Evolutionary conservation across 345 rosid species (phyloP), one percentile per base, ranked within the genome.

Genomic region (Melaleuca alternifolia): DNA sequence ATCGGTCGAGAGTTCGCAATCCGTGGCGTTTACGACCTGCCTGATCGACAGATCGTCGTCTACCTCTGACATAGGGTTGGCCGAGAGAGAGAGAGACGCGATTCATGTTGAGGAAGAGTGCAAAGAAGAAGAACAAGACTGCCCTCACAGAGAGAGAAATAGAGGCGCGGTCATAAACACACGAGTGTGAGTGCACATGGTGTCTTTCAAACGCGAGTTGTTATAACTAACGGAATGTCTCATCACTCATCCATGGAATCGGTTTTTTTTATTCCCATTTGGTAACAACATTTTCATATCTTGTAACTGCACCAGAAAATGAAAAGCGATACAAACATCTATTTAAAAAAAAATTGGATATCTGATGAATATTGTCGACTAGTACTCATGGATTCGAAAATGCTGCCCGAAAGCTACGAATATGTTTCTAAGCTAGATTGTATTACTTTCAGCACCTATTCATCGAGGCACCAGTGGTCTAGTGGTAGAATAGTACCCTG

Each of bases 31-130:
- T 24, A 94, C 93, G 44, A 97, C 98, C 87, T 94, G 98, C 85
- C 93, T 85, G 94, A 97, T 97, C 90, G 95, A 77, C 53, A 90
- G 87, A 85, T 94, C 98, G 53, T 87, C 92, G 41, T 76, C 89
- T 20, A 51, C 90, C 0, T 57, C 62, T 11, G 62, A 56, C 24
- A 11, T 56, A 30, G 88, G 90, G 24, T 82, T 89, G 28, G 54
- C 90, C 23, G 88, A 56, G 82, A 85, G 89, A 87, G 23, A 88
- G 87, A 6, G 88, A 24, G 88, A 88, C 85, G 89, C 24, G 13
- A 56, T 24, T n/a, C 24, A 90, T 87, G 18, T 88, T 7, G 51
- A 93, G 65, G 88, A 91, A 79, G 81, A 89, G 90, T 48, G 87
- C 18, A 44, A 92, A 14, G 77, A 87, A 33, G 11, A 89, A 84